A percentile compares a stretch with the other conserved stretches of the same genome.
Evolutionary conservation across 179 eudicot genomes (phyloP).

Genomic region (Drosera spatulata): DNA sequence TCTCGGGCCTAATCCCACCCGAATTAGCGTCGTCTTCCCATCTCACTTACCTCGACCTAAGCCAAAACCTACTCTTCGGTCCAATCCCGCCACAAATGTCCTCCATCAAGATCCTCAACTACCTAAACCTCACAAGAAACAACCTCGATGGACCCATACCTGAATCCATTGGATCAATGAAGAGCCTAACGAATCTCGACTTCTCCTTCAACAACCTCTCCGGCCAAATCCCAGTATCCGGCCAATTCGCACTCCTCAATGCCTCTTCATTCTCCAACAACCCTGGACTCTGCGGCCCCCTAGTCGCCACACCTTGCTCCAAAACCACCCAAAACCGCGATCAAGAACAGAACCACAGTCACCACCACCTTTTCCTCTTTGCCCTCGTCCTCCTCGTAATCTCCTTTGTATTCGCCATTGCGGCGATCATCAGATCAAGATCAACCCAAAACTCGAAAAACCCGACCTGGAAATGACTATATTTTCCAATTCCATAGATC

Average conservation of each 20-base stretch:
- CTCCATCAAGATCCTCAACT: slow-evolving; percentile 44
- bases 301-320: slow-evolving; percentile 47
- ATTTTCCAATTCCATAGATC: slow-evolving; percentile 47
- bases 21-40: slow-evolving; percentile 58
- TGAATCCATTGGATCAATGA: slow-evolving; percentile 54
- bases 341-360: slow-evolving; percentile 18
- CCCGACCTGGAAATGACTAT: slow-evolving; percentile 65
- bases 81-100: slow-evolving; percentile 60
- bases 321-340: slow-evolving; percentile 17
- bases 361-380: slow-evolving; percentile 52
- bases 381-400: slow-evolving; percentile 62
- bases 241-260: slow-evolving; percentile 65
- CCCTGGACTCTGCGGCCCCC: slow-evolving; percentile 62
- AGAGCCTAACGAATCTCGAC: slow-evolving; percentile 74
- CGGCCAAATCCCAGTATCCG: slow-evolving; percentile 60
- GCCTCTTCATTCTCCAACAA: slow-evolving; percentile 70
- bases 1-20: slow-evolving; percentile 52
- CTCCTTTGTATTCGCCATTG: slow-evolving; percentile 59
- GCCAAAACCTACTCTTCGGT: slow-evolving; percentile 73
- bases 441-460: slow-evolving; percentile 34
- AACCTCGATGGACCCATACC: slow-evolving; percentile 54
- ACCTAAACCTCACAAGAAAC: slow-evolving; percentile 71
- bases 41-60: slow-evolving; percentile 67
- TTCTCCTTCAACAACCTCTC: slow-evolving; percentile 80
- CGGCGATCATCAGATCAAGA: slow-evolving; percentile 68